Conservation (phyloP, 225 moss, liverwort and hornwort species). For the Physcomitrellopsis africana region DNA sequence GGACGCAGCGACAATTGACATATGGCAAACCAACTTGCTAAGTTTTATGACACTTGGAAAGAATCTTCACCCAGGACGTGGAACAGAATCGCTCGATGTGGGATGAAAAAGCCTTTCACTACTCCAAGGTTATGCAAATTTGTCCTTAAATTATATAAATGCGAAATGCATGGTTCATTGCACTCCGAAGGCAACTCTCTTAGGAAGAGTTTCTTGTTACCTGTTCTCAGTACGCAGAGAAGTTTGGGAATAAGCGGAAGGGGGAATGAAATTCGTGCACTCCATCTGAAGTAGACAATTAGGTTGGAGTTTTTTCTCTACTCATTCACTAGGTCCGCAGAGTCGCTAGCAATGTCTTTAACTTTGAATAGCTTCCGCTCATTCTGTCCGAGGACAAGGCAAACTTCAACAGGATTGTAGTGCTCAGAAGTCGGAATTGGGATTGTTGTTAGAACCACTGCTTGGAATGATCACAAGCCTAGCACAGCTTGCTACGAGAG, state of each 20-base stretch:
- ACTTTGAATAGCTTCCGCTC: neutral
- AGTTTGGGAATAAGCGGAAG: neutral
- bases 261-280: neutral
- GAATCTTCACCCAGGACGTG: neutral
- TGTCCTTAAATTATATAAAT: neutral
- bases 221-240: neutral
- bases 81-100: neutral
- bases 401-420: neutral
- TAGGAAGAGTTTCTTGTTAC: no score
- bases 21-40: neutral
- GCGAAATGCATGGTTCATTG: neutral
- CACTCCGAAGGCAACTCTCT: neutral
- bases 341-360: neutral
- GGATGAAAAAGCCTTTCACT: neutral
- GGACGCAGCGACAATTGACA: neutral
- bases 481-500: neutral
- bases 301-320: no score
- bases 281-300: neutral
- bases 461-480: neutral
- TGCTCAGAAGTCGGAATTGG: neutral
- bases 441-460: neutral
- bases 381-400: no score
- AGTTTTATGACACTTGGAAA: slow-evolving; percentile 2
- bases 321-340: neutral
- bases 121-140: neutral